phyloP scores from a whole-genome alignment of 208 protist genomes.

The Crithidia sp. region DNA sequence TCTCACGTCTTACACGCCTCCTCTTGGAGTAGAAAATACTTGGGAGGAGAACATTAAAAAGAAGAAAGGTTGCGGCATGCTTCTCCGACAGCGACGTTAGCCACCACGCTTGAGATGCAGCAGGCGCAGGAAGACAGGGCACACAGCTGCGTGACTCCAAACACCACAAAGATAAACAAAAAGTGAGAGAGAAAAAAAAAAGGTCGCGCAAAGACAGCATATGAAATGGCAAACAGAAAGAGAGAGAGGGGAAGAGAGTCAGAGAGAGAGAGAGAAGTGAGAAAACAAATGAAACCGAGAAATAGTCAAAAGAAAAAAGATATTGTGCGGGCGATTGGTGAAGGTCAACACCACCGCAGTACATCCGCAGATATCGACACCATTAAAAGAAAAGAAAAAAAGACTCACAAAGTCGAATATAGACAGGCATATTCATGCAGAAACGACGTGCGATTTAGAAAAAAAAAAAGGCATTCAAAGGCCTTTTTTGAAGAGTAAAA shows the following conservation, averaged over 20 bases:
- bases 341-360: constrained; percentile 1
- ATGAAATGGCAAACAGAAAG: constrained; percentile 1
- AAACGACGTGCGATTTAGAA: neutral
- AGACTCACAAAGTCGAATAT: neutral
- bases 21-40: too few species aligned
- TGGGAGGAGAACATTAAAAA: too few species aligned
- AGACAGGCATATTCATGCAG: neutral
- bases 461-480: neutral
- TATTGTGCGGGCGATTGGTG: too few species aligned
- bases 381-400: constrained; percentile 1
- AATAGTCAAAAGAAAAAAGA: too few species aligned
- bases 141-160: too few species aligned
- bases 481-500: neutral
- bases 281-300: neutral
- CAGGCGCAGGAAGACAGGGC: too few species aligned
- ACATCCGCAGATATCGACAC: too few species aligned
- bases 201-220: neutral
- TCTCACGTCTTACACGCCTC: too few species aligned
- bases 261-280: neutral
- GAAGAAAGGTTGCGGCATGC: too few species aligned
- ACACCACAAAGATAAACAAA: neutral
- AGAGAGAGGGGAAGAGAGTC: too few species aligned
- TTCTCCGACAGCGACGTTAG: too few species aligned
- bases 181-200: constrained; percentile 10
- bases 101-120: too few species aligned